A percentile compares a stretch with the other conserved stretches of the same genome.
Conservation (phyloP, 345 rosid genomes). For the Syzygium jambos region DNA sequence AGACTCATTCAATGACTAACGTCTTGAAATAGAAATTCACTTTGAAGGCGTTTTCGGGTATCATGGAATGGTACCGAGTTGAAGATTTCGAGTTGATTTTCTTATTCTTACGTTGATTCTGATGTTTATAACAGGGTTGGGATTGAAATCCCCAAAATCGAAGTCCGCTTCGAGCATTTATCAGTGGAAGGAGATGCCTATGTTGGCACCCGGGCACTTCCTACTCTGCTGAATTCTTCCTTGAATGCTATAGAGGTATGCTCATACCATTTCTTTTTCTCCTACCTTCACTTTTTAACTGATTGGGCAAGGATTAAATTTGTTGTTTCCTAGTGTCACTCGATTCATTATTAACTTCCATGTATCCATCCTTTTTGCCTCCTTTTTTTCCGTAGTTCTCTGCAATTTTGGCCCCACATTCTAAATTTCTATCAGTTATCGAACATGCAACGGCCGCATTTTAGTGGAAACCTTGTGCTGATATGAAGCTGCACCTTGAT, state of each 20-base stretch:
- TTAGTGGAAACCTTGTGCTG: not conserved
- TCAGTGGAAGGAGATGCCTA: slow-evolving; percentile 48
- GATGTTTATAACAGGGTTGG: slow-evolving; percentile 27
- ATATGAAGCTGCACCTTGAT: not conserved
- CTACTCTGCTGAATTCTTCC: slow-evolving; percentile 32
- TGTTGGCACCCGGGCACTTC: slow-evolving; percentile 48
- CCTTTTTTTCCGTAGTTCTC: not conserved
- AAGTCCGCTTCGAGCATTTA: slow-evolving; percentile 36
- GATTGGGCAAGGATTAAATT: not conserved
- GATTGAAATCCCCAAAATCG: slow-evolving; percentile 40
- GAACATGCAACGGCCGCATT: not conserved
- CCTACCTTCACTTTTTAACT: not conserved
- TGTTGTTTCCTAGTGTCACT: not conserved
- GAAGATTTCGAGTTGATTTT: not conserved
- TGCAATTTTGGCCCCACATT: not conserved
- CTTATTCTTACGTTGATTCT: not conserved
- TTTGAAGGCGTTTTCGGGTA: not conserved
- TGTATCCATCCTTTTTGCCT: not conserved
- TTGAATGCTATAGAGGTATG: slow-evolving; percentile 37
- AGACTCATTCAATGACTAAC: not conserved
- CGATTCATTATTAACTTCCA: not conserved
- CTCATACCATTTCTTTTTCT: not conserved
- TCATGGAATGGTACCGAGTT: not conserved
- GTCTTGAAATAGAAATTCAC: not conserved
- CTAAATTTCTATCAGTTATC: not conserved